Evolutionary conservation across 805 yeast species (phyloP).

Genomic region (Kodamaea nitidulidarum): DNA sequence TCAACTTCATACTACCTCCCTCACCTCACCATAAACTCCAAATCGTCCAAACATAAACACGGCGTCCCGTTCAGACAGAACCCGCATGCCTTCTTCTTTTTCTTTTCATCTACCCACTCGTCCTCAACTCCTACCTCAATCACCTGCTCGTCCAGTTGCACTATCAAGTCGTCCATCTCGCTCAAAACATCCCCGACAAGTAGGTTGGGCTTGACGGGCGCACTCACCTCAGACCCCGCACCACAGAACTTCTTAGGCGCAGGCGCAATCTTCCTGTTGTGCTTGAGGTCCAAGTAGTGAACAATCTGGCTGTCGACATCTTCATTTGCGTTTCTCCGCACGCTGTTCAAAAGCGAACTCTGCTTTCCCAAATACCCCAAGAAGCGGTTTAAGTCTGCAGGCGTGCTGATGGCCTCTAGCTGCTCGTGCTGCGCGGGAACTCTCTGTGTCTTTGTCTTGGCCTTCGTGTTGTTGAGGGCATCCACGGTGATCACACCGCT

Average conservation of each 20-base stretch:
- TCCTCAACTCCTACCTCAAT: slow-evolving; percentile 13
- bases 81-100: slow-evolving; percentile 27
- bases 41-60: slow-evolving; percentile 40
- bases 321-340: slow-evolving; percentile 22
- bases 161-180: slow-evolving; percentile 5
- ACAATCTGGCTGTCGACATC: slow-evolving; percentile 15
- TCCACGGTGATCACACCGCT: slow-evolving; percentile 43
- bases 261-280: slow-evolving; percentile 1
- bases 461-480: slow-evolving; percentile 23
- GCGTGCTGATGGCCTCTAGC: slow-evolving; percentile 31
- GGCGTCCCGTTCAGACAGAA: slow-evolving; percentile 38
- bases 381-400: slow-evolving; percentile 29
- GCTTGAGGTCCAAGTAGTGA: slow-evolving; percentile 19
- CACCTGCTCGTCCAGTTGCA: slow-evolving; percentile 9
- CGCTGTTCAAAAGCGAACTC: slow-evolving; percentile 36
- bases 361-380: slow-evolving; percentile 35
- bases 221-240: slow-evolving; percentile 6
- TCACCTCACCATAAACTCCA: slow-evolving; percentile 9
- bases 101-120: slow-evolving; percentile 12
- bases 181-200: slow-evolving; percentile 6
- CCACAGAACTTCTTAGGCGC: neutral
- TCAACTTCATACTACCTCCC: no score
- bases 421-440: slow-evolving; percentile 20
- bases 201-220: slow-evolving; percentile 7
- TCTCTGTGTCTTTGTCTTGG: slow-evolving; percentile 6